Evolutionary conservation across 371 early-diverging fungal species (phyloP).

Genomic region (Coemansia sp.): DNA sequence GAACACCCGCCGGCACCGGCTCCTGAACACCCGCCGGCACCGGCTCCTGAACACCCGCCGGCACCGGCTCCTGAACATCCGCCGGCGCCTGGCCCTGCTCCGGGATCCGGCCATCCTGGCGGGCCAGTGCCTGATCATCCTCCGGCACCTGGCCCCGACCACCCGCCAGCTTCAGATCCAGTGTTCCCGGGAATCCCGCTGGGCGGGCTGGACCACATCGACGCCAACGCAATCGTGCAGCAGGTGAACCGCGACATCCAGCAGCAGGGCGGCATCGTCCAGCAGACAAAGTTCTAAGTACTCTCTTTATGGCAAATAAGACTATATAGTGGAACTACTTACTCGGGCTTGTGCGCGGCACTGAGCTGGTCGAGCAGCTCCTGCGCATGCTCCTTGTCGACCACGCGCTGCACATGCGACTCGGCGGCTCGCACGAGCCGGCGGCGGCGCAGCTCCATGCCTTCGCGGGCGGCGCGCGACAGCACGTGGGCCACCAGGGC

Average conservation of each 20-base stretch:
- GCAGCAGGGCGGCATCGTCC: constrained; percentile 17
- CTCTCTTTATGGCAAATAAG: neutral
- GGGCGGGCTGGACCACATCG: neutral
- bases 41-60: neutral
- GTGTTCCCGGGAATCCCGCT: neutral
- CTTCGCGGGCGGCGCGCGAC: constrained; percentile 74
- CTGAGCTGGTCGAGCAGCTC: no score
- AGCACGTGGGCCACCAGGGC: constrained; percentile 83
- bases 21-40: neutral
- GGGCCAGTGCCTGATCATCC: constrained; percentile 1
- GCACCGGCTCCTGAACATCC: neutral
- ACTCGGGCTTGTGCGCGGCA: no score
- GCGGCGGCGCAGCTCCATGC: constrained; percentile 39
- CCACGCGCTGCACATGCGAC: no score
- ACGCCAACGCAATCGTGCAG: constrained; percentile 11
- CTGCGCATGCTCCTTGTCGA: neutral
- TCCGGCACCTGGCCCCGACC: neutral
- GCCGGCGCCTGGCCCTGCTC: constrained; percentile 8
- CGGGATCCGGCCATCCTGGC: neutral
- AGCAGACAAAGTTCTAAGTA: constrained; percentile 13
- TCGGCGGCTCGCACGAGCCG: neutral
- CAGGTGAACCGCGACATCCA: constrained; percentile 19
- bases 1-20: neutral
- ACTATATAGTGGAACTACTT: neutral
- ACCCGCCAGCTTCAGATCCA: neutral